Base-by-base conservation (phyloP, 2,329 filamentous ascomycete genomes). In the Aureobasidium sp. region DNA sequence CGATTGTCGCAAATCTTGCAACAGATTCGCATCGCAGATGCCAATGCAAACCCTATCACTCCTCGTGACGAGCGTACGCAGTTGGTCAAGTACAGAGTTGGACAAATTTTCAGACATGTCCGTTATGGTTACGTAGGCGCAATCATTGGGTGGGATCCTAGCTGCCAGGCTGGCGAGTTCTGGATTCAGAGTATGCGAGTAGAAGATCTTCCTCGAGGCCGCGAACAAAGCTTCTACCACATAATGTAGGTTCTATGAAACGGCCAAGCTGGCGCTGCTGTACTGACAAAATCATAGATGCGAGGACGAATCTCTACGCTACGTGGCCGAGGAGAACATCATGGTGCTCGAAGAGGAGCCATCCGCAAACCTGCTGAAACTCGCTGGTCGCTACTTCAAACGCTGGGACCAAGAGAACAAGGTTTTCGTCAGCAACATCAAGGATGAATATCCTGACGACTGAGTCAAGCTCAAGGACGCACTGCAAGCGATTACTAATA, bases 351-450 rank as follows among this genome's bases (percentile, higher is more conserved):
- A 67, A 10, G 63, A 67, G 66, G 67, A 79, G 37, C 75, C 87
- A 2, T 80, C 82, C 0, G 75, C 82, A n/a, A 75, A 82, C 27
- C 78, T 95, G 65, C 82, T 90, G 70, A 79, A 80, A 50, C 75
- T 89, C 67, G 90, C 92, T 3, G 94, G 94, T 0, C 88, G 87
- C 68, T 90, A 90, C 73, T 97, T 99, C 74, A 95, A 90, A 74
- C 81, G 91, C 46, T 97, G 92, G 80, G 90, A 97, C 74, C 70
- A 73, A 5, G 77, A 77, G 37, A 79, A 75, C 0, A 84, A 84
- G 67, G 79, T 76, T 4, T 99, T 97, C 76, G 81, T 96, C 36
- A 96, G 91, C 68, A 97, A 97, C 73, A 79, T 89, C 59, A 76
- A 76, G 67, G 90, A 95, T 68, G 86, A 92, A 70, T 97, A 92